Base-by-base conservation (phyloP, 495 filamentous ascomycete species). In the Aspergillus sclerotiicarbonarius region DNA sequence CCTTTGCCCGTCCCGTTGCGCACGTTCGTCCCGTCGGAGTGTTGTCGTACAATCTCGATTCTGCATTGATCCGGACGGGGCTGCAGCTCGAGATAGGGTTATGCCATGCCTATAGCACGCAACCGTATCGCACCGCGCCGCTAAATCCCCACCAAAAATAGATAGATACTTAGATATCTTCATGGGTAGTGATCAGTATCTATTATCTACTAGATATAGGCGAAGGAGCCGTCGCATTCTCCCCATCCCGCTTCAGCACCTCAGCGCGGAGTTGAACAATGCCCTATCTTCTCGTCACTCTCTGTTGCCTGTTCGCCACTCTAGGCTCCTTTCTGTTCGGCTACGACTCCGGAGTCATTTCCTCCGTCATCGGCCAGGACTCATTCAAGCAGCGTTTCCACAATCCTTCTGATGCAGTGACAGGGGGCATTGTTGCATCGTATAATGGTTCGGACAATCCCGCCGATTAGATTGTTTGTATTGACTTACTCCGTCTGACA, bases 301-400 rank as follows among this genome's bases (percentile, higher is more conserved):
- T 69, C 25, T 74, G 63, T 59, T 74, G 81, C 66, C 70, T 78
- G 15, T 85, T 85, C 61, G 82, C 80, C 53, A 82, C 79, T n/a
- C 69, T 85, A 49, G 82, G 82, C 5, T 83, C 80, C 12, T 78
- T 85, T 51, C 69, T 84, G n/a, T 84, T 73, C 62, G 84, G 82
- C 30, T 83, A 76, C 59, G 72, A 76, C 53, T 62, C 67, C 0
- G 81, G 82, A 54, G 78, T 85, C 61, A 82, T 68, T 77, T 83
- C 64, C 67, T 82, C 58, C 63, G 81, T 60, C 73, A 70, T 83
- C 20, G 75, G 71, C 15, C 69, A 80, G 43, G 60, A 66, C 46
- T 69, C 72, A 0, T 82, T 82, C 54, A 37, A 74, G 31, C 54
- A 48, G 6, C 72, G 71, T 56, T 82, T 81, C 21, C 66, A 68